A percentile compares a stretch with the other conserved stretches of the same genome.
These are phyloP conservation scores for Ophiocordyceps camponoti-leonardi DNA, from an alignment of 2,329 filamentous ascomycete genomes.

Conservation along the genomic window DNA sequence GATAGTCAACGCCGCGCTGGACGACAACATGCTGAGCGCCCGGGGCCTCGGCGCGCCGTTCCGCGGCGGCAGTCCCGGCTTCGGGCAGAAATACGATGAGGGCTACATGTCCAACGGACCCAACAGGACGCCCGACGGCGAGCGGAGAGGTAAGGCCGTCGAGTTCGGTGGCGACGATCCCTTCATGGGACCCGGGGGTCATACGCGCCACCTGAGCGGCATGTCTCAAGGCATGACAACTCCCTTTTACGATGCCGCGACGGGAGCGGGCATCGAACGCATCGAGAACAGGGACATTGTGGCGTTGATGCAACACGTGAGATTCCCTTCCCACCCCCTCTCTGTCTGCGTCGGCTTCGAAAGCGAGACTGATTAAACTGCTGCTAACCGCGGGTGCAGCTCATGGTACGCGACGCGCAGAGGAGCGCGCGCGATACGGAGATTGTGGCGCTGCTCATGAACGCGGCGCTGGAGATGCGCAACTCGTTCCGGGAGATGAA, in stretches of 20 bases:
- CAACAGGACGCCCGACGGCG: conserved; percentile 34
- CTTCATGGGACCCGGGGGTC: conserved; percentile 41
- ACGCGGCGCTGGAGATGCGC: conserved; percentile 90
- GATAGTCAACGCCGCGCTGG: conserved; percentile 35
- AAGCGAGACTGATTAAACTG: not conserved
- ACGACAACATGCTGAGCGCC: conserved; percentile 28
- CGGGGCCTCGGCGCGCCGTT: conserved; percentile 24
- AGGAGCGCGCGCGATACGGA: conserved; percentile 92
- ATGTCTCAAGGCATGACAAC: conserved; percentile 85
- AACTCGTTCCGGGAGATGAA: conserved; percentile 94
- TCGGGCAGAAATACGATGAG: conserved; percentile 55
- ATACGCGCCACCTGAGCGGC: conserved; percentile 58
- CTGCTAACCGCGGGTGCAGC: conserved; percentile 23
- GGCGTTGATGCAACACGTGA: conserved; percentile 86
- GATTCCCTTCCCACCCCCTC: conserved; percentile 11
- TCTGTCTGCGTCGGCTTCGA: not conserved
- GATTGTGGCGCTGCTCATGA: conserved; percentile 84
- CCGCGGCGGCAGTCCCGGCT: conserved; percentile 37
- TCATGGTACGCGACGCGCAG: conserved; percentile 93
- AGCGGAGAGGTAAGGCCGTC: conserved; percentile 38
- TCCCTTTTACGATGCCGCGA: conserved; percentile 78
- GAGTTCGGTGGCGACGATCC: conserved; percentile 44
- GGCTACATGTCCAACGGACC: conserved; percentile 72
- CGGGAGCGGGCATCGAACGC: conserved; percentile 70
- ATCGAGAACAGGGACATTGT: conserved; percentile 96